A percentile compares a stretch with the other conserved stretches of the same genome.
These are phyloP conservation scores for Rhynchosporium agropyri DNA, from an alignment of 2,329 filamentous ascomycete genomes.

Conservation along the genomic window DNA sequence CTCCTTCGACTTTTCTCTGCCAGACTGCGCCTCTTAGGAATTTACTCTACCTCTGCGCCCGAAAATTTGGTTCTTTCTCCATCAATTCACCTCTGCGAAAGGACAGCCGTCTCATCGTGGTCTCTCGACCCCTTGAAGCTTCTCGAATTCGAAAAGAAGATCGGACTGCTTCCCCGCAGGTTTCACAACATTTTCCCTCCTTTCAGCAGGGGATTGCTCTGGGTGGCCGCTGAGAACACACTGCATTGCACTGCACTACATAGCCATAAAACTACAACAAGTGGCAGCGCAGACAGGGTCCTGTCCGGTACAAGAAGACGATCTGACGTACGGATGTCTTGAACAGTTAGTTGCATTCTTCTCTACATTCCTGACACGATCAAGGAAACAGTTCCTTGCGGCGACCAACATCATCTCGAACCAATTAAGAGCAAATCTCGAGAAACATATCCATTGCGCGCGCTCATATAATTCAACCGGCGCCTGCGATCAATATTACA, in stretches of 20 bases:
- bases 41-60: conserved; percentile 10
- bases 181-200: conserved; percentile 20
- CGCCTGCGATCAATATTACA: neutral
- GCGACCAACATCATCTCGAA: neutral
- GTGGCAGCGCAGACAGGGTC: neutral
- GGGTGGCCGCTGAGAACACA: conserved; percentile 14
- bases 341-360: conserved; percentile 6
- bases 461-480: neutral
- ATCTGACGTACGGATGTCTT: conserved; percentile 17
- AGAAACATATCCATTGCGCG: neutral
- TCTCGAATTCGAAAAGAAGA: conserved; percentile 22
- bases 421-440: neutral
- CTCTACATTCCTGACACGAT: conserved; percentile 14
- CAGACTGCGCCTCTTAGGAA: neutral
- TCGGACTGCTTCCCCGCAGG: conserved; percentile 24
- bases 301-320: conserved; percentile 7
- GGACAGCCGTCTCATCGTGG: neutral
- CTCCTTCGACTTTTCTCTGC: neutral
- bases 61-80: conserved; percentile 26
- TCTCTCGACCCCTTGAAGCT: neutral
- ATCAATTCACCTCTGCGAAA: conserved; percentile 20
- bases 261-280: neutral
- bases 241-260: no score
- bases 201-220: conserved; percentile 14
- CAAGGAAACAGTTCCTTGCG: neutral